phyloP scores from a whole-genome alignment of 2,329 filamentous ascomycete species.

The Sarocladium oryzae region DNA sequence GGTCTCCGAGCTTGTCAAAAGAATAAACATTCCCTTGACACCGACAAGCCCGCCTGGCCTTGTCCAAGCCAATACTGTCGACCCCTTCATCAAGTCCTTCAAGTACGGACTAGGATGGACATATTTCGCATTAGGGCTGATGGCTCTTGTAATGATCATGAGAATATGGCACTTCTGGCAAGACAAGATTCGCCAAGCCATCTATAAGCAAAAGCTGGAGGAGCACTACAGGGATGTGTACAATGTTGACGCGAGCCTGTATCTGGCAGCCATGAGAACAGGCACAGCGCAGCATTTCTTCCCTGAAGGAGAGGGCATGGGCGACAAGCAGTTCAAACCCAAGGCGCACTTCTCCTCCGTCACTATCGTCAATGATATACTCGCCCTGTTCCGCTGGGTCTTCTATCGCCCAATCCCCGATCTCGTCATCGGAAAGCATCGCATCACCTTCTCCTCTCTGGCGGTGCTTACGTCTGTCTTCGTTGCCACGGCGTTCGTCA shows the following conservation, averaged over 20 bases:
- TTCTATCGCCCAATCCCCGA: slow-evolving; percentile 85
- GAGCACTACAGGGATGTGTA: slow-evolving; percentile 53
- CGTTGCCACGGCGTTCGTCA: slow-evolving; percentile 63
- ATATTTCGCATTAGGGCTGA: slow-evolving; percentile 73
- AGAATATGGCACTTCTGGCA: slow-evolving; percentile 86
- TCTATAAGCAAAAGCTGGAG: slow-evolving; percentile 77
- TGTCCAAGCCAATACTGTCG: slow-evolving; percentile 56
- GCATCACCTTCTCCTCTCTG: slow-evolving; percentile 75
- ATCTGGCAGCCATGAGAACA: slow-evolving; percentile 39
- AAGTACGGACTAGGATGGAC: slow-evolving; percentile 87
- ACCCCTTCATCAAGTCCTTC: slow-evolving; percentile 74
- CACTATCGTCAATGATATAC: slow-evolving; percentile 64
- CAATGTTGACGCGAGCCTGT: slow-evolving; percentile 42
- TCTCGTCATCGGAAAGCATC: slow-evolving; percentile 57
- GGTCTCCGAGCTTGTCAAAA: slow-evolving; percentile 38
- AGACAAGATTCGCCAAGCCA: slow-evolving; percentile 83
- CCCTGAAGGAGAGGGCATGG: slow-evolving; percentile 50
- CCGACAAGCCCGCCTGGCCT: slow-evolving; percentile 54
- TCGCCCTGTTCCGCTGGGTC: slow-evolving; percentile 80
- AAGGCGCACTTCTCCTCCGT: slow-evolving; percentile 73
- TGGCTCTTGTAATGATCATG: slow-evolving; percentile 59
- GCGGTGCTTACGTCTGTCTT: slow-evolving; percentile 63
- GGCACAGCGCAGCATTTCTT: slow-evolving; percentile 70
- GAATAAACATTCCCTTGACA: slow-evolving; percentile 55
- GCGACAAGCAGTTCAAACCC: slow-evolving; percentile 50